Evolutionary conservation across 345 rosid species (phyloP).

Genomic region (Geranium brycei): DNA sequence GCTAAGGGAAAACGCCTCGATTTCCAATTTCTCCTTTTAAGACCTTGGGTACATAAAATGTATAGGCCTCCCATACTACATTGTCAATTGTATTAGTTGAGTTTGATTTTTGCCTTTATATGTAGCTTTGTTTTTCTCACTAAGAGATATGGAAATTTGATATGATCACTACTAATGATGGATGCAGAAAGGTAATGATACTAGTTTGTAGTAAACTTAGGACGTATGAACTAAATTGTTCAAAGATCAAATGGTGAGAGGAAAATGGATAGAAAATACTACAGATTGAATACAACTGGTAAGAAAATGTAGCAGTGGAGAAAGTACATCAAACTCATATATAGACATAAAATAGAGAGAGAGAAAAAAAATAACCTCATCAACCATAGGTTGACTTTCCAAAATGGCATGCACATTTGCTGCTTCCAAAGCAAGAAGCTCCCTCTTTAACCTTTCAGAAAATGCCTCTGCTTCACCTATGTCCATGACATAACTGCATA

Average conservation of each 20-base stretch:
- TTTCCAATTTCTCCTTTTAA: too few relatives aligned
- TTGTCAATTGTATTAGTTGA: too few relatives aligned
- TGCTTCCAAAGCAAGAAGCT: constrained; percentile 95
- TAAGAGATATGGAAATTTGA: too few relatives aligned
- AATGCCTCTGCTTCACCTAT: constrained; percentile 97
- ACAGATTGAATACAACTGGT: not conserved
- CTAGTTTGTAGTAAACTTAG: not conserved
- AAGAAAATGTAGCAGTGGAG: not conserved
- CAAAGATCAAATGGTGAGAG: not conserved
- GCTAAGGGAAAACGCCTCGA: too few relatives aligned
- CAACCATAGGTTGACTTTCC: constrained; percentile 92
- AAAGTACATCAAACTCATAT: not conserved
- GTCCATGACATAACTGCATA: constrained; percentile 88
- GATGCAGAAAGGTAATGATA: not conserved
- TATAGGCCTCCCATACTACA: too few relatives aligned
- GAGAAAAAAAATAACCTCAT: constrained; percentile 44
- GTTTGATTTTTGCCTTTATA: too few relatives aligned
- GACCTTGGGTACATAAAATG: too few relatives aligned
- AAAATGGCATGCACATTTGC: constrained; percentile 98
- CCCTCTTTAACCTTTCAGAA: constrained; percentile 95
- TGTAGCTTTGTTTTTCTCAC: too few relatives aligned
- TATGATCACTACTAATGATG: not conserved
- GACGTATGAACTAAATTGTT: not conserved
- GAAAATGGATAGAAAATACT: not conserved
- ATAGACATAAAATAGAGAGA: too few relatives aligned